A percentile compares a stretch with the other conserved stretches of the same genome.
Evolutionary conservation across 1,284 basidiomycete species (phyloP).

Genomic region (Pseudozyma sp.): DNA sequence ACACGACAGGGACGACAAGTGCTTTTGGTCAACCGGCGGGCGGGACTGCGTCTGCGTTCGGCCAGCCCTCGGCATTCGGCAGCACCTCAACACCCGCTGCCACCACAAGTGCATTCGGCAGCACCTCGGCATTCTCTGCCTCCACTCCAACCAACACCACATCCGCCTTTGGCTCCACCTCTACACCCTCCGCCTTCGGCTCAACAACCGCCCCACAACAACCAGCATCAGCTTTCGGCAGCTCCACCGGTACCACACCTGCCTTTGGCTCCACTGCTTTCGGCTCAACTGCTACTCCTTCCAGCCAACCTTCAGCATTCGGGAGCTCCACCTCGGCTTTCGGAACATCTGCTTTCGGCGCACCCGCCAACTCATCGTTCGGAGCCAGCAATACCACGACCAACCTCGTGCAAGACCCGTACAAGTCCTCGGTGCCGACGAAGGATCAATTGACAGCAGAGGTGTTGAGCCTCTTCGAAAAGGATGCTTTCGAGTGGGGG

Average conservation of each 20-base stretch:
- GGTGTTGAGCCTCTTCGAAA: constrained; percentile 26
- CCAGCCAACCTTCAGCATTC: constrained; percentile 15
- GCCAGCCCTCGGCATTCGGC: constrained; percentile 14
- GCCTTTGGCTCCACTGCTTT: constrained; percentile 1
- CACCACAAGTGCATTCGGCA: constrained; percentile 19
- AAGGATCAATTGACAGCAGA: constrained; percentile 25
- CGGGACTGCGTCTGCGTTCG: constrained; percentile 7
- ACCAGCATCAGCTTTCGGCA: constrained; percentile 21
- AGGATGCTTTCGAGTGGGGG: constrained; percentile 35
- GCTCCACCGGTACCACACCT: background rate
- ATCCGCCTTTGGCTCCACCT: constrained; percentile 14
- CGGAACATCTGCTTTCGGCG: constrained; percentile 9
- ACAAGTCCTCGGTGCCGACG: constrained; percentile 20
- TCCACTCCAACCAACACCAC: background rate
- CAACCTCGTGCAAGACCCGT: constrained; percentile 21
- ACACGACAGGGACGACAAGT: background rate
- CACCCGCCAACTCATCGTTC: background rate
- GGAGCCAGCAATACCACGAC: background rate
- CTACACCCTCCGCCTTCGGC: constrained; percentile 2
- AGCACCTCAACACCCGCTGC: constrained; percentile 6
- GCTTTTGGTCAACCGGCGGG: constrained; percentile 16
- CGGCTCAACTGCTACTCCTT: background rate
- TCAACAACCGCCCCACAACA: background rate
- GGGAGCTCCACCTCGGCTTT: background rate
- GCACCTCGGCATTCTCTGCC: constrained; percentile 10